These are phyloP conservation scores for Ustanciosporium gigantosporum DNA, from an alignment of 1,284 basidiomycete species.

Conservation along the genomic window DNA sequence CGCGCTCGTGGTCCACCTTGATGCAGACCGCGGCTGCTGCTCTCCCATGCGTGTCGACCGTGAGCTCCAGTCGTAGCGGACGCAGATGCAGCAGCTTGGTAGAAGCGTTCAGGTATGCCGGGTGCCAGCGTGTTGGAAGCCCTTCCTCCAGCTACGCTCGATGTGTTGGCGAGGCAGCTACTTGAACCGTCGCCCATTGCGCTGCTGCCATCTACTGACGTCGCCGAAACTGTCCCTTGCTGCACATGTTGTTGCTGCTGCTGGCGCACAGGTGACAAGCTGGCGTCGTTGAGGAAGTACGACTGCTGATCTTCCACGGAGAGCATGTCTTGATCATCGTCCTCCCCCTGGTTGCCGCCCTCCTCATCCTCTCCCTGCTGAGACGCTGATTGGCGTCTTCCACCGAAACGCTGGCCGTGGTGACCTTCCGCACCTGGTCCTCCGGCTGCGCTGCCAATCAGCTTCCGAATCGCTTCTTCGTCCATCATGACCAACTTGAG, in stretches of 20 bases:
- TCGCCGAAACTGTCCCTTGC: not conserved
- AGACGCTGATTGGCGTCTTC: not conserved
- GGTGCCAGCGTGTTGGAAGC: not conserved
- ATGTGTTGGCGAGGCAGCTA: slow-evolving; percentile 1
- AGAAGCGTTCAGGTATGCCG: slow-evolving; percentile 24
- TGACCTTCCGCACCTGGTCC: slow-evolving; percentile 27
- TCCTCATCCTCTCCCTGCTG: slow-evolving; percentile 1
- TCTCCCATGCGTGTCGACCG: not conserved
- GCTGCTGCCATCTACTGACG: not conserved
- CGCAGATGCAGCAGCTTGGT: slow-evolving; percentile 2
- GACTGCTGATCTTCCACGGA: slow-evolving; percentile 35
- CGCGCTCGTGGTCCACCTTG: slow-evolving; percentile 3
- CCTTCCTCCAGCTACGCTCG: slow-evolving; percentile 10
- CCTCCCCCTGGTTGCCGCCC: slow-evolving; percentile 4
- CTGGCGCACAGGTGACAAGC: slow-evolving; percentile 11
- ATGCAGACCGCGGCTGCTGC: not conserved
- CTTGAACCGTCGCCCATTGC: not conserved
- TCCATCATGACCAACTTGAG: slow-evolving; percentile 73
- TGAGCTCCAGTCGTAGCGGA: not conserved
- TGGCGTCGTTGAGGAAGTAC: slow-evolving; percentile 29
- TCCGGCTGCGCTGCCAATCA: slow-evolving; percentile 55
- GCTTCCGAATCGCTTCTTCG: slow-evolving; percentile 50
- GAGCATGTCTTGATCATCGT: slow-evolving; percentile 26
- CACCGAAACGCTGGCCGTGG: slow-evolving; percentile 10
- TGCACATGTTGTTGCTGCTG: too few species aligned